phyloP scores from a whole-genome alignment of 202 grass and related monocot genomes.

The Miscanthus sacchariflorus region DNA sequence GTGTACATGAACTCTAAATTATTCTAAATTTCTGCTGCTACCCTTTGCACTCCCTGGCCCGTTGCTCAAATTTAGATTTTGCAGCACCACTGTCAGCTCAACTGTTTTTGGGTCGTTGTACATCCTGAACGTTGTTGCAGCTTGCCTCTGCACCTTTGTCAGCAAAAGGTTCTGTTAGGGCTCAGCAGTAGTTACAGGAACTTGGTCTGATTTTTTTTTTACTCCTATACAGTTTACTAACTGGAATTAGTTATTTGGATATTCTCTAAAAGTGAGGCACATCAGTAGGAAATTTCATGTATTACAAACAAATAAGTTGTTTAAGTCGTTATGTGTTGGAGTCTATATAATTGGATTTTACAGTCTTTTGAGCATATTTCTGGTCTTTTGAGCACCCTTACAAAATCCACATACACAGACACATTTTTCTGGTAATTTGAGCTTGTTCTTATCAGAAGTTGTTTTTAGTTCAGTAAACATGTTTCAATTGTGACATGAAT shows the following conservation, averaged over 20 bases:
- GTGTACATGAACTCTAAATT: no score
- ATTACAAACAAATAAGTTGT: not conserved
- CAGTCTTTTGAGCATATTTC: no score
- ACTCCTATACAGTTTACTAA: not conserved
- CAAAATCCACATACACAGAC: not conserved
- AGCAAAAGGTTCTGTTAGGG: no score
- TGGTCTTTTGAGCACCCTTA: not conserved
- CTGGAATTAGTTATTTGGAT: not conserved
- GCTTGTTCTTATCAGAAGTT: not conserved
- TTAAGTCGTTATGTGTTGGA: not conserved
- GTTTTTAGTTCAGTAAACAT: not conserved
- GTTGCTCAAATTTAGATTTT: no score
- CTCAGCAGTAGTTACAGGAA: no score
- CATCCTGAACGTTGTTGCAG: no score
- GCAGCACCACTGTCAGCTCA: no score
- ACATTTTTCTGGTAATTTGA: not conserved
- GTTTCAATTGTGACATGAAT: not conserved
- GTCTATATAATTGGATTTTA: not conserved
- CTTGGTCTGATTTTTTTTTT: no score
- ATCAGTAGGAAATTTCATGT: not conserved
- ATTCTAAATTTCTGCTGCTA: no score
- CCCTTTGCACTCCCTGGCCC: no score
- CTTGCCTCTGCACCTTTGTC: no score
- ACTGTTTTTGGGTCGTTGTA: no score
- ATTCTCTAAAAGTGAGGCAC: not conserved